Percentiles rank a stretch among this genome's conserved stretches.
Conservation (phyloP, 768 basidiomycete species). For the Termitomyces sp. region DNA sequence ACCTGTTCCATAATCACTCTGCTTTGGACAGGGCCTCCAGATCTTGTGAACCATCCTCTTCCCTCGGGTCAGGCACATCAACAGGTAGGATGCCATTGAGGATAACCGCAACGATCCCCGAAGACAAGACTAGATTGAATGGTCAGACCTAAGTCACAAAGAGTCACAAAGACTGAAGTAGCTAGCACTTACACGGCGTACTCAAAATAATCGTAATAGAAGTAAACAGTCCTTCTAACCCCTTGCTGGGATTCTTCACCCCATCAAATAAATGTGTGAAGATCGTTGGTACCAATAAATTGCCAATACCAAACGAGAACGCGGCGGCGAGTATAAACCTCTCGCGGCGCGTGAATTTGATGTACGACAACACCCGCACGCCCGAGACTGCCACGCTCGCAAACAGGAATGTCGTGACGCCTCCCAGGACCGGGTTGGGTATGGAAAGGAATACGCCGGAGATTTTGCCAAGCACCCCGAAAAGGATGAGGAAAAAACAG, state of each 20-base stretch:
- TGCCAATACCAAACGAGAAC: slow-evolving; percentile 65
- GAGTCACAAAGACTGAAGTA: background rate
- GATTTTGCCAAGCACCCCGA: slow-evolving; percentile 77
- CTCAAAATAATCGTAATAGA: slow-evolving; percentile 78
- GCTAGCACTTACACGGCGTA: slow-evolving; percentile 65
- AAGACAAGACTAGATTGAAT: slow-evolving; percentile 40
- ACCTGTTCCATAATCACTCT: background rate
- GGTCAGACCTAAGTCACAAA: no score
- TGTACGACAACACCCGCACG: slow-evolving; percentile 60
- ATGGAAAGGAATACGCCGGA: slow-evolving; percentile 85
- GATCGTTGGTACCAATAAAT: slow-evolving; percentile 61
- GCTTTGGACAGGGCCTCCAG: background rate
- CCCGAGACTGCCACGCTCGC: slow-evolving; percentile 72
- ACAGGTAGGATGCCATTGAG: slow-evolving; percentile 56
- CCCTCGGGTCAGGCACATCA: slow-evolving; percentile 4
- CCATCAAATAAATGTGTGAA: slow-evolving; percentile 70
- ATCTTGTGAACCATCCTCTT: background rate
- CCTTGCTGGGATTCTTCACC: slow-evolving; percentile 47
- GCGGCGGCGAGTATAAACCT: slow-evolving; percentile 70
- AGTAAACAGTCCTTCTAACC: slow-evolving; percentile 65
- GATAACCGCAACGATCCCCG: slow-evolving; percentile 54
- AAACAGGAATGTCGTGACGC: slow-evolving; percentile 86
- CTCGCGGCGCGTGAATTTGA: slow-evolving; percentile 58
- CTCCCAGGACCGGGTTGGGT: slow-evolving; percentile 78
- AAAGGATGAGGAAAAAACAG: slow-evolving; percentile 74